These are phyloP conservation scores for Globisporangium recalcitrans DNA, from an alignment of 352 stramenopile species.

Conservation along the genomic window DNA sequence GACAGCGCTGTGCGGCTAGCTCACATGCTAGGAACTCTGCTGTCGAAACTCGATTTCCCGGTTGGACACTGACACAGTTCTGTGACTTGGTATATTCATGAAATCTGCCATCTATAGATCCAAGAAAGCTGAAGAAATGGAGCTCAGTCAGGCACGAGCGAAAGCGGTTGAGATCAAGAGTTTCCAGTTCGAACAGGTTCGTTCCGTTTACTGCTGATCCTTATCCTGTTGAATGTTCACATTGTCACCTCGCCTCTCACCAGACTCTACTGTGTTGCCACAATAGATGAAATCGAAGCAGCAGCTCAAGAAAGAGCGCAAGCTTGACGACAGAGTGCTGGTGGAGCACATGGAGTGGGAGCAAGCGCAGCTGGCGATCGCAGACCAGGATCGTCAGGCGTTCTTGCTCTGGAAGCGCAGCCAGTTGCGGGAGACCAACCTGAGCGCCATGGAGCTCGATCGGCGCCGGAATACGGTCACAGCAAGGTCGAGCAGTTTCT, in stretches of 20 bases:
- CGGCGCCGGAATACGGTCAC: conserved; percentile 23
- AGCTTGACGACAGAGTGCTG: conserved; percentile 24
- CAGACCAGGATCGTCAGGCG: conserved; percentile 12
- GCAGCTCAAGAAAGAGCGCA: conserved; percentile 18
- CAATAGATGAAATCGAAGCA: conserved; percentile 25
- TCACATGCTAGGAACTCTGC: not conserved
- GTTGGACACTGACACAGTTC: too few relatives aligned
- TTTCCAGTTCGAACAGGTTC: conserved; percentile 19
- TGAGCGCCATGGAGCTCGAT: conserved; percentile 25
- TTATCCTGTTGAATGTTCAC: not conserved
- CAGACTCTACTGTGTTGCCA: too few relatives aligned
- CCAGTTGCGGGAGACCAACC: conserved; percentile 21
- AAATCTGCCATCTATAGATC: not conserved
- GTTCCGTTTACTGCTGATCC: not conserved
- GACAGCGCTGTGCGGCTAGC: not conserved
- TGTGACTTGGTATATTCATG: too few relatives aligned
- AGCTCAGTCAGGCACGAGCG: conserved; percentile 5
- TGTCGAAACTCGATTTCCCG: too few relatives aligned
- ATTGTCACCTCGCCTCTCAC: not conserved
- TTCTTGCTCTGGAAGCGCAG: conserved; percentile 11
- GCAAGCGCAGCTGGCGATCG: conserved; percentile 22
- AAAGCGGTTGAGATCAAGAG: conserved; percentile 14
- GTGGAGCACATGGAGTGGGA: conserved; percentile 38
- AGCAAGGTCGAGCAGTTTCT: conserved; percentile 34
- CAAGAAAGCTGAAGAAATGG: conserved; percentile 9